Base-by-base conservation (phyloP, 176 grass and related monocot genomes). In the Zoysia japonica region DNA sequence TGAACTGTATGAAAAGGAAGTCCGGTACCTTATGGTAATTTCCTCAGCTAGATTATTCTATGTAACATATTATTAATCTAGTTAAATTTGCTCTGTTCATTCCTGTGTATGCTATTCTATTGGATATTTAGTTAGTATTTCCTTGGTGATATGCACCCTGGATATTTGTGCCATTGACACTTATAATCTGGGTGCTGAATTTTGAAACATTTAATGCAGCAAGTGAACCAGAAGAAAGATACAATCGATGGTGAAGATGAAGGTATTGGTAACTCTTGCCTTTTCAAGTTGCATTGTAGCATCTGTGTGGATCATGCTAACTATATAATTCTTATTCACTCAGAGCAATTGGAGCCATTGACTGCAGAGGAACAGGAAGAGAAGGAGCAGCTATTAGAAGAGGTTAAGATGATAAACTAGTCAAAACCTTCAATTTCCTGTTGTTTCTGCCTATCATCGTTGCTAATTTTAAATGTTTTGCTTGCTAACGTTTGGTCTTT, bases 1-100 rank as follows among this genome's bases (percentile, higher is more conserved):
- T 67, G 92, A 99, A 65, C 84, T 99, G 50, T 99, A 99, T 71
- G 96, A 99, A 83, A 99, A 99, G 88, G 96, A 99, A 93, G 96
- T 99, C 46, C 88, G 89, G 14, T 93, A 99, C 82, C 92, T 95
- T 47, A 88, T 99, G 96, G 96, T 99, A 87, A 74, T 81, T 59
- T 44, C 37, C 65, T 78, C 16, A 65, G 48, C 75, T 78, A 3
- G 39, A 52, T 61, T 61, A 61, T 61, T 20, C 59, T 61, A 36
- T 61, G 2, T 61, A 35, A 36, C 20, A 36, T 78, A 16, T 71
- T 61, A 20, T 75, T 15, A 10, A 74, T 62, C 61, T 39, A 20
- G 10, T 17, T 60, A 36, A 0, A 19, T 55, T 36, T 62, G 2
- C 6, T 54, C 43, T 37, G 10, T 41, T 78, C 5, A 4, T 7